Evolutionary conservation across 441 rosid species (phyloP).

Genomic region (Corymbia calophylla): DNA sequence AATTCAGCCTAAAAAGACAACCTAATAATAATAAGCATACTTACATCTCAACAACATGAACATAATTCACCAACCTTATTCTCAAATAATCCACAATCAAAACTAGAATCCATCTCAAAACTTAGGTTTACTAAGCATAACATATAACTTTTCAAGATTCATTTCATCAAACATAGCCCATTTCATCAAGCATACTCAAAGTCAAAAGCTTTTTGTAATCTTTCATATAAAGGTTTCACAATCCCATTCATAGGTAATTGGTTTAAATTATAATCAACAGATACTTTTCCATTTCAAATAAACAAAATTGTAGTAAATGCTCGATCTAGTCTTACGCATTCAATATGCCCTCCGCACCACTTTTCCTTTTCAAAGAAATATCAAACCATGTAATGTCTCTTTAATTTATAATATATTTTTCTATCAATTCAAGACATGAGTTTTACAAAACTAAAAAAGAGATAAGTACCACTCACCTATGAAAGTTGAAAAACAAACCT

Average conservation of each 20-base stretch:
- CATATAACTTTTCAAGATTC: neutral
- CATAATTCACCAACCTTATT: neutral
- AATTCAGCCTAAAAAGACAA: neutral
- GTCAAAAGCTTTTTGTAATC: neutral
- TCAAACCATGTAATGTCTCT: neutral
- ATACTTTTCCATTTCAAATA: neutral
- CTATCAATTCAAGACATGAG: neutral
- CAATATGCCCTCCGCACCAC: neutral
- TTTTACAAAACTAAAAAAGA: too few relatives aligned
- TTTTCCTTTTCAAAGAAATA: too few relatives aligned
- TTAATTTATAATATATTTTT: too few relatives aligned
- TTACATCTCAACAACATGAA: neutral
- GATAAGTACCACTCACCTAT: too few relatives aligned
- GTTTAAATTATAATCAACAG: neutral
- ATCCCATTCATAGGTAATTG: neutral
- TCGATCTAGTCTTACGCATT: neutral
- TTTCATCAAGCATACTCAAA: neutral
- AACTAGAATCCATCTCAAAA: neutral
- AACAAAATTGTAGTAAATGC: neutral
- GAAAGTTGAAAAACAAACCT: neutral
- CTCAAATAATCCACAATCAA: neutral
- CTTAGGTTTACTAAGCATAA: neutral
- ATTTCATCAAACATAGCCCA: neutral
- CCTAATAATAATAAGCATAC: rapidly evolving
- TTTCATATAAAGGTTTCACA: neutral